phyloP scores from a whole-genome alignment of 2,329 filamentous ascomycete species.

The Calonectria montana region DNA sequence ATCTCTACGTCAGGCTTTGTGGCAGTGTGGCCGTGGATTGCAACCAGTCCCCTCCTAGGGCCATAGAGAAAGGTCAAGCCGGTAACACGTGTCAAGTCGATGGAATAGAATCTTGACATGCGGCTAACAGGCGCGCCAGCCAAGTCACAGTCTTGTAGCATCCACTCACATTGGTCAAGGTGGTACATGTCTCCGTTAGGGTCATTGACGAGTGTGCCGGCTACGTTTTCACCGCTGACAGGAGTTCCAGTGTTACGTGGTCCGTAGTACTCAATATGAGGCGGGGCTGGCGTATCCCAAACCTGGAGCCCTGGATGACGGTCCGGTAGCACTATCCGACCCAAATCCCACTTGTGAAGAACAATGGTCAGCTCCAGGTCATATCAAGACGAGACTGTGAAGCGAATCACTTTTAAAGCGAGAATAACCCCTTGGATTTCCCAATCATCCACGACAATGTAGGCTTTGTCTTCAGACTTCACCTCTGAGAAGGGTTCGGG shows the following conservation, averaged over 20 bases:
- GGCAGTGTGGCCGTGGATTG: background rate
- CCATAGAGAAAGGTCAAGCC: background rate
- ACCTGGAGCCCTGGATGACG: background rate
- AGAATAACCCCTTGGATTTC: background rate
- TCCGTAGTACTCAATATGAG: background rate
- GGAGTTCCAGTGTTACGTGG: background rate
- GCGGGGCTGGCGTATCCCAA: conserved; percentile 18
- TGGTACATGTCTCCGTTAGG: background rate
- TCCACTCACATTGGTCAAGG: background rate
- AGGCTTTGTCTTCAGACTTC: background rate
- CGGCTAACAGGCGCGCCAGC: background rate
- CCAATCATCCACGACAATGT: background rate
- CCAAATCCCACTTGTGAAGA: background rate
- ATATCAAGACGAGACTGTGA: background rate
- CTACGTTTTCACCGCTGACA: background rate
- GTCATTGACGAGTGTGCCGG: background rate
- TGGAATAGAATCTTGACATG: background rate
- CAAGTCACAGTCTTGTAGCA: background rate
- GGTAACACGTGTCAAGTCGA: background rate
- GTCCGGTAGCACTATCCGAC: background rate
- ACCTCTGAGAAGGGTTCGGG: background rate
- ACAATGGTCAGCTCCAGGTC: background rate
- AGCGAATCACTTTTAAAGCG: background rate
- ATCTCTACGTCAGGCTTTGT: background rate
- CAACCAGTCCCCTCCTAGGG: background rate